Conservation (phyloP, 2,329 filamentous ascomycete species). For the Penicillium sp. region DNA sequence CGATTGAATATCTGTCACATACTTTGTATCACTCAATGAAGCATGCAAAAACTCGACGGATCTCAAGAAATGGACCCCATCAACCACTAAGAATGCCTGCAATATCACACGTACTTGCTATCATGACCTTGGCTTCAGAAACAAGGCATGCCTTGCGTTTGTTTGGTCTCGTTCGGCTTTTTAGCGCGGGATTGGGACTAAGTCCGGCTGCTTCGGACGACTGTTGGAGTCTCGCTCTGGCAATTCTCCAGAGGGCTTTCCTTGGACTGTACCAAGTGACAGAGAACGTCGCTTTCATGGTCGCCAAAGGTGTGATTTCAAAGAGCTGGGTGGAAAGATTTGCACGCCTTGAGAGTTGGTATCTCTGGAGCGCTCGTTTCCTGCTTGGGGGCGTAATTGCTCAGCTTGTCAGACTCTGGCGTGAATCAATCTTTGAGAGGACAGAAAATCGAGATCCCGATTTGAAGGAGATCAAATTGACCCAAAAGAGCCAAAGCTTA, state of each 20-base stretch:
- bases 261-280: not conserved
- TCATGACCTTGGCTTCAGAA: not conserved
- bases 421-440: not conserved
- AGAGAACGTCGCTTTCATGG: not conserved
- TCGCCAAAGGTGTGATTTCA: not conserved
- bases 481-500: no score
- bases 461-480: no score
- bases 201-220: not conserved
- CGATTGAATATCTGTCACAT: not conserved
- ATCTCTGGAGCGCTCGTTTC: not conserved
- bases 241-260: not conserved
- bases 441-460: no score
- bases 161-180: not conserved
- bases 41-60: not conserved
- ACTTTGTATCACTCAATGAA: not conserved
- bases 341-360: not conserved
- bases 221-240: not conserved
- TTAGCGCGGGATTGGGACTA: not conserved
- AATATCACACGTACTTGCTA: not conserved
- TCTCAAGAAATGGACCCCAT: not conserved
- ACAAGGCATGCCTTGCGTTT: not conserved
- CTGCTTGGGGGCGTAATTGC: not conserved
- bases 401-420: not conserved
- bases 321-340: not conserved
- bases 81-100: no score